Conservation (phyloP, 1,139 yeast genomes). For the Blastobotrys elegans region DNA sequence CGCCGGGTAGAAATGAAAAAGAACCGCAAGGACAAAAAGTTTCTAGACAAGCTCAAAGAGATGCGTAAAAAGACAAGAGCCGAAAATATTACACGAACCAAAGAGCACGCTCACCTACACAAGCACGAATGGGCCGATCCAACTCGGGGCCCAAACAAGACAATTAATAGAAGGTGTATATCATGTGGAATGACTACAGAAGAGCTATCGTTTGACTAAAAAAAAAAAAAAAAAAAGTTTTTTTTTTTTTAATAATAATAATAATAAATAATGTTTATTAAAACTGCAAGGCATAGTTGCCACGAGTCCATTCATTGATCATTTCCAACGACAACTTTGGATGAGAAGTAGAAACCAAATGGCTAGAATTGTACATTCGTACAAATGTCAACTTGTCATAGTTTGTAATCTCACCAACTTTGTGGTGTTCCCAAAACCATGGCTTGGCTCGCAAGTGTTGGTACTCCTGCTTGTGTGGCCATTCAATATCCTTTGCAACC, state of each 20-base stretch:
- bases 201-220: slow-evolving; percentile 45
- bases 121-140: slow-evolving; percentile 76
- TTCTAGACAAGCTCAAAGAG: slow-evolving; percentile 66
- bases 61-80: slow-evolving; percentile 92
- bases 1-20: slow-evolving; percentile 68
- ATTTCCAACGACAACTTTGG: slow-evolving; percentile 63
- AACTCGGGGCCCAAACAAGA: slow-evolving; percentile 42
- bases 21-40: slow-evolving; percentile 71
- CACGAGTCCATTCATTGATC: slow-evolving; percentile 65
- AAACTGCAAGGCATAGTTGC: slow-evolving; percentile 5
- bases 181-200: slow-evolving; percentile 85
- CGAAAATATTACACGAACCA: slow-evolving; percentile 73
- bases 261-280: not conserved
- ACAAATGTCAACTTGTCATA: slow-evolving; percentile 51
- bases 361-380: slow-evolving; percentile 57
- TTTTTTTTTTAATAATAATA: not conserved
- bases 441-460: slow-evolving; percentile 33
- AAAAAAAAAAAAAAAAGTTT: not conserved
- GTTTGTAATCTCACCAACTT: slow-evolving; percentile 39
- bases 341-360: slow-evolving; percentile 69
- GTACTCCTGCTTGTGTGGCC: slow-evolving; percentile 40
- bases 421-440: slow-evolving; percentile 37
- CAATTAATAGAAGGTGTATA: slow-evolving; percentile 59
- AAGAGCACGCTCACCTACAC: slow-evolving; percentile 55
- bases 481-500: slow-evolving; percentile 66